Evolutionary conservation across 495 filamentous ascomycete species (phyloP), one percentile per base, ranked within the genome.

Genomic region (Paragyromitra xinjiangensis): DNA sequence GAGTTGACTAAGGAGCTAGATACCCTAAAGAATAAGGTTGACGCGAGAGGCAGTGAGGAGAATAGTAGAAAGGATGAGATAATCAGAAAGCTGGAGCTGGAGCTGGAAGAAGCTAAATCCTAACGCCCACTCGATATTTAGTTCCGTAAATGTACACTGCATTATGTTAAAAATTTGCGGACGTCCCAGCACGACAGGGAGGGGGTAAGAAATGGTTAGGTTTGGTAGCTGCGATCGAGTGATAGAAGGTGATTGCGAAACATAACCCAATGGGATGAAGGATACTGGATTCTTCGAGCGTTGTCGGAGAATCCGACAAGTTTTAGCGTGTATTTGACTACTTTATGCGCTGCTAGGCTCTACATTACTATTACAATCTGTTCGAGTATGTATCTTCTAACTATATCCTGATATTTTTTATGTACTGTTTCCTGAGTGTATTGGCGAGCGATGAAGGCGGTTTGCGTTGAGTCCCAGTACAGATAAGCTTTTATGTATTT

Each of bases 1-100:
- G 84, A 87, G 45, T 82, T 95, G 53, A 89, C 90, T 0, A 84
- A 84, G 29, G 92, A 94, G 82, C 89, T 95, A 16, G 92, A 91
- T 83, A 86, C 85, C 14, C 84, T 95, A 73, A 93, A 92, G 86
- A 88, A 88, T 83, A 87, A 85, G 72, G 84, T 90, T 40, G 88
- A 85, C n/a, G 83, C 87, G 0, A 86, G 86, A 53, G 78, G 69
- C 37, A 85, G 84, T 45, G 75, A 78, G 40, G 84, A 87, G 77
- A 87, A 89, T 71, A 85, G 76, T 42, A 71, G 80, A 79, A 90
- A 91, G 85, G 90, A 88, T 82, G 90, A 92, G 83, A 85, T 89
- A 58, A 92, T 92, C 77, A 84, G 90, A 73, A 88, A 91, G 83
- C 80, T 92, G 74, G 91, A 92, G 82, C 83, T 92, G 63, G 90